Evolutionary conservation across 2,329 filamentous ascomycete species (phyloP), one percentile per base, ranked within the genome.

Genomic region (Polychaeton citri): DNA sequence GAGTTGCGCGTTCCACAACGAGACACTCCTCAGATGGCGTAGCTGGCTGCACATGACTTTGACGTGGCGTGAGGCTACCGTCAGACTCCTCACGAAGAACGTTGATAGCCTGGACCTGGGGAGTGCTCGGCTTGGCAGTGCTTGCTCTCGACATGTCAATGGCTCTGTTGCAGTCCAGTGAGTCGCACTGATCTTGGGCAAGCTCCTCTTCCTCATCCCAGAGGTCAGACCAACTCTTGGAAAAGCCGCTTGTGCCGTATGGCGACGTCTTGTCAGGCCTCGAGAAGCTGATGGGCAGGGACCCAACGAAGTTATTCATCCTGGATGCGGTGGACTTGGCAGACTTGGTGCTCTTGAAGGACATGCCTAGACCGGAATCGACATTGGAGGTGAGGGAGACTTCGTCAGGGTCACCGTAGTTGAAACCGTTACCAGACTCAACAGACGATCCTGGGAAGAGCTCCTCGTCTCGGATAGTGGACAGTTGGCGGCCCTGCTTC

Each of bases 191-290:
- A 43, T 81, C 53, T 52, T 80, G 76, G 48, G 79, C 72, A 17
- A 69, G 67, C 48, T 82, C 73, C 44, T 82, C 58, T 52, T 90
- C 86, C 58, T 96, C 88, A 40, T 96, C 88, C 80, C 86, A 95
- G 59, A 96, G 76, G 58, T 98, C 90, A 53, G 87, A 94, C 90
- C 90, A 98, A 68, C 90, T 96, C 79, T 96, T 96, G 38, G 90
- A 94, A 33, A 92, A 83, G 33, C 72, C 67, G 37, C 38, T 49
- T 6, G 33, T 35, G 33, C 43, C 42, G 21, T 53, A 53, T 9
- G 49, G 46, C 6, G 39, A 35, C 4, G 82, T 77, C 69, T 88
- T 79, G 42, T 36, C 74, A 66, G 28, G 73, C 71, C 55, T 70
- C 63, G 47, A 49, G 46, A 57, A 50, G 65, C 54, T 43, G 75